Base-by-base conservation (phyloP, 73 alveolate genomes). In the Blepharisma stoltei region DNA sequence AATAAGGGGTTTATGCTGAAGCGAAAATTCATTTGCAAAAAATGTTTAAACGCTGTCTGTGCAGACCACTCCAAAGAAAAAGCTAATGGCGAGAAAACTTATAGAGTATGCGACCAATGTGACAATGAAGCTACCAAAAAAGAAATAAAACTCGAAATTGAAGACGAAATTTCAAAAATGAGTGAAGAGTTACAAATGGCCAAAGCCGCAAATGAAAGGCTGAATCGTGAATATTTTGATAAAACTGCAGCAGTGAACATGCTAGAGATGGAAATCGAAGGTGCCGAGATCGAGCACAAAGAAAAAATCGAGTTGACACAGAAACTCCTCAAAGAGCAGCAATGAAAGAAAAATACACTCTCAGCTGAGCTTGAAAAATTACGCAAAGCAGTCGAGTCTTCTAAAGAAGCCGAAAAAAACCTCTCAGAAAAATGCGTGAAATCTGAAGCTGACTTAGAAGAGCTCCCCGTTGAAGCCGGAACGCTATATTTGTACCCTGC, bases 61-160 rank as follows among this genome's bases (percentile, higher is more conserved):
- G 27, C 65, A 50, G 65, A 50, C 65, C 65, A 50, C 65, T 50
- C 27, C 65, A 50, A 11, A 50, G 21, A 50, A 50, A 50, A 50
- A 50, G 4, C 27, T 1, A 11, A 50, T 18, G n/a, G n/a, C n/a
- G 21, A 14, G 27, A 18, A 50, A 50, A 50, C 65, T 2, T 14
- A 50, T 18, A 50, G 21, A 11, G 65, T 50, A 14, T 50, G 65
- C 65, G 65, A 50, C 65, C n/a, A 50, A 18, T 50, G 65, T 4
- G n/a, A 14, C 65, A 18, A 50, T 14, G 65, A 50, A 50, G 65
- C n/a, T 3, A 14, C 65, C n/a, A 50, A 50, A 50, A 50, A 50
- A 50, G 65, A 50, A 18, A 50, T 50, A 14, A 14, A 14, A 50
- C n/a, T 14, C 4, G 65, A 50, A 4, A 50, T 50, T 14, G 21